Evolutionary conservation across 2,329 filamentous ascomycete genomes (phyloP).

Genomic region (Aureobasidium leucospermi): DNA sequence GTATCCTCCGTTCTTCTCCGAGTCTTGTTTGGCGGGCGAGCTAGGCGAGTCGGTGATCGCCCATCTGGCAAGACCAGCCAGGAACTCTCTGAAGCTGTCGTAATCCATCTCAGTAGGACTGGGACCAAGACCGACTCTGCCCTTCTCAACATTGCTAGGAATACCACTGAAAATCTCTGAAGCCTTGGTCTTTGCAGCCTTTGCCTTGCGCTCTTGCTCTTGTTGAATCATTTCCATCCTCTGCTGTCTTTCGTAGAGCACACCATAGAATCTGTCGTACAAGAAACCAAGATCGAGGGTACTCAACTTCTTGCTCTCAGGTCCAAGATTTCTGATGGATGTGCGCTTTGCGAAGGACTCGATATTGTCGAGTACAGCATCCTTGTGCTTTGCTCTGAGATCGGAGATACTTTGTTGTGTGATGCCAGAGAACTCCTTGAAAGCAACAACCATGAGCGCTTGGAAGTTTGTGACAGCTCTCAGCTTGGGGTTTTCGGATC

Average conservation of each 20-base stretch:
- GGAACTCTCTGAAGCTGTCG: slow-evolving; percentile 87
- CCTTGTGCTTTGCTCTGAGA: slow-evolving; percentile 84
- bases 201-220: slow-evolving; percentile 55
- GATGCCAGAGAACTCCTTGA: slow-evolving; percentile 94
- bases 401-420: slow-evolving; percentile 90
- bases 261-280: slow-evolving; percentile 89
- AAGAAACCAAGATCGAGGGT: slow-evolving; percentile 79
- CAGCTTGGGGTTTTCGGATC: slow-evolving; percentile 89
- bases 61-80: slow-evolving; percentile 83
- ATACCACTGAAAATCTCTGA: slow-evolving; percentile 43
- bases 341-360: slow-evolving; percentile 96
- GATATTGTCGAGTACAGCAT: slow-evolving; percentile 88
- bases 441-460: slow-evolving; percentile 97
- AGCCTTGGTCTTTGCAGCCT: slow-evolving; percentile 52
- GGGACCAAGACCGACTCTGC: slow-evolving; percentile 77
- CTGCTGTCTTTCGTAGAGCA: slow-evolving; percentile 87
- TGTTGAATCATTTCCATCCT: slow-evolving; percentile 64
- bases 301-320: slow-evolving; percentile 86
- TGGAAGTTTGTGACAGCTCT: slow-evolving; percentile 93
- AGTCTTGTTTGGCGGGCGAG: slow-evolving; percentile 45
- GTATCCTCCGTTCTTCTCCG: slow-evolving; percentile 49
- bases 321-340: slow-evolving; percentile 88
- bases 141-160: slow-evolving; percentile 60
- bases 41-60: slow-evolving; percentile 79
- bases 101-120: slow-evolving; percentile 96